These are phyloP conservation scores for Craterostigma plantagineum DNA, from an alignment of 257 asterid genomes.

Conservation along the genomic window DNA sequence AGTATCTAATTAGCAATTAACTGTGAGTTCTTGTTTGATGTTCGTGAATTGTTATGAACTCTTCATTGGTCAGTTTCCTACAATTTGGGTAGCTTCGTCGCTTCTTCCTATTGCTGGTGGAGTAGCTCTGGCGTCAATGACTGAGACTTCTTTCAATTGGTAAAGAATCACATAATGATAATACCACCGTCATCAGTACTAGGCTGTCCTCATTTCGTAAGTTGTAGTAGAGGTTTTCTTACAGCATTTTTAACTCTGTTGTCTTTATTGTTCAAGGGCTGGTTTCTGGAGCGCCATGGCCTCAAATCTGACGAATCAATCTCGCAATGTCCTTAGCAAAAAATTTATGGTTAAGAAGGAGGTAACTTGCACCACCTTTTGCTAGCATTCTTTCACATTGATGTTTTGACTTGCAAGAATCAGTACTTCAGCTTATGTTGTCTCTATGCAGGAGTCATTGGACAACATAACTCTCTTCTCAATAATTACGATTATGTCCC, in stretches of 20 bases:
- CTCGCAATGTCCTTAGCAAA: slow-evolving; percentile 94
- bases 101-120: slow-evolving; percentile 90
- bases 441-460: slow-evolving; percentile 25
- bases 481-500: slow-evolving; percentile 34
- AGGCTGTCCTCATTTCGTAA: too few species aligned
- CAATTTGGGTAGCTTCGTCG: slow-evolving; percentile 72
- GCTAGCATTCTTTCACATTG: neutral
- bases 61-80: slow-evolving; percentile 31
- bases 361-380: slow-evolving; percentile 22
- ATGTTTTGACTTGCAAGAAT: too few species aligned
- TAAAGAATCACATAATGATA: slow-evolving; percentile 11
- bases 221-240: too few species aligned
- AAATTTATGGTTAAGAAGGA: slow-evolving; percentile 85
- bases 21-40: neutral
- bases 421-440: too few species aligned
- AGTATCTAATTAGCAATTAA: too few species aligned
- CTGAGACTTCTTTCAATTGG: slow-evolving; percentile 91
- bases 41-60: neutral
- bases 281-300: slow-evolving; percentile 99
- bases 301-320: slow-evolving; percentile 86
- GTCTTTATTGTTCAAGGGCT: slow-evolving; percentile 34
- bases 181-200: neutral
- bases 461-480: slow-evolving; percentile 37
- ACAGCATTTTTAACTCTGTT: neutral
- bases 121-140: slow-evolving; percentile 78